These are phyloP conservation scores for Pyrrhoderma noxium DNA, from an alignment of 1,284 basidiomycete genomes.

Conservation along the genomic window DNA sequence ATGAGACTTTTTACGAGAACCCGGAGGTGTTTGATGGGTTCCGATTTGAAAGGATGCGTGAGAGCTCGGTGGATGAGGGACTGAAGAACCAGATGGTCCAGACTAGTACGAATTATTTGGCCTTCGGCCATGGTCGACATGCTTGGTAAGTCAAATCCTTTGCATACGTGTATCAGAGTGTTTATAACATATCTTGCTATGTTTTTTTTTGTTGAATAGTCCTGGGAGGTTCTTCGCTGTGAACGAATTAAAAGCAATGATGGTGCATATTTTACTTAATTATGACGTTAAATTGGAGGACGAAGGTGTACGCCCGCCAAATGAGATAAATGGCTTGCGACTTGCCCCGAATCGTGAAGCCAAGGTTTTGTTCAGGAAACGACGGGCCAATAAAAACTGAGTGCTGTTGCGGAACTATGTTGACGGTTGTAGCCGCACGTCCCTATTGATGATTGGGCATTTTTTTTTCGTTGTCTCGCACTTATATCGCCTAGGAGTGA, in stretches of 20 bases:
- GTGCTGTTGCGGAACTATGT: too few relatives aligned
- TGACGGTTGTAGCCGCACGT: too few relatives aligned
- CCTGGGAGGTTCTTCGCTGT: slow-evolving; percentile 43
- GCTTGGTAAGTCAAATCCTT: slow-evolving; percentile 25
- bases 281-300: slow-evolving; percentile 40
- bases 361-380: slow-evolving; percentile 19
- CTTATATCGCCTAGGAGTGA: too few relatives aligned
- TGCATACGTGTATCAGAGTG: too few relatives aligned
- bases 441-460: too few relatives aligned
- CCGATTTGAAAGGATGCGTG: slow-evolving; percentile 34
- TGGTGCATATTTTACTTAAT: slow-evolving; percentile 36
- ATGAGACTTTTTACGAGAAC: slow-evolving; percentile 24
- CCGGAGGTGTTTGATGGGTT: slow-evolving; percentile 28
- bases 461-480: too few relatives aligned
- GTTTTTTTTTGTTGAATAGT: too few relatives aligned
- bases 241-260: slow-evolving; percentile 38
- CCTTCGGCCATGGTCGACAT: slow-evolving; percentile 28
- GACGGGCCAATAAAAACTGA: neutral
- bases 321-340: slow-evolving; percentile 8
- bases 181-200: too few relatives aligned
- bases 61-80: slow-evolving; percentile 16
- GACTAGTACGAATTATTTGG: slow-evolving; percentile 23
- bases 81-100: slow-evolving; percentile 23
- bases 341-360: slow-evolving; percentile 19
- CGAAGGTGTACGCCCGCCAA: slow-evolving; percentile 25